These are phyloP conservation scores for Plenodomus biglobosus DNA, from an alignment of 2,329 filamentous ascomycete species.

Conservation along the genomic window DNA sequence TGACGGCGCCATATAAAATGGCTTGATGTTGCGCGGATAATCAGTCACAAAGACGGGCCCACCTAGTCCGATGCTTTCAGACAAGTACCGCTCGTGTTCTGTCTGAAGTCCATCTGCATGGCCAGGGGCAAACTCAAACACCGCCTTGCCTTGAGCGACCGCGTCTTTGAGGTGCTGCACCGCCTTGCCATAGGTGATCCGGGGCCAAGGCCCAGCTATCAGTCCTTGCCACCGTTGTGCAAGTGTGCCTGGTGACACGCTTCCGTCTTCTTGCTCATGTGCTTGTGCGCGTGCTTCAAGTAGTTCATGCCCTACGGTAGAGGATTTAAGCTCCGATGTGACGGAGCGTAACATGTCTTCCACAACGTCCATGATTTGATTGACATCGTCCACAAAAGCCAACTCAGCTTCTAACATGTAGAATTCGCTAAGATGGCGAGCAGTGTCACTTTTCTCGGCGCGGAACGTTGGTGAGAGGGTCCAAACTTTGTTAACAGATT, in stretches of 20 bases:
- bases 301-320: slow-evolving; percentile 58
- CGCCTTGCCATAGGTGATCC: slow-evolving; percentile 80
- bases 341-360: slow-evolving; percentile 72
- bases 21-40: slow-evolving; percentile 86
- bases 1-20: slow-evolving; percentile 79
- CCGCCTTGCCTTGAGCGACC: slow-evolving; percentile 49
- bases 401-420: slow-evolving; percentile 97
- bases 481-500: slow-evolving; percentile 89
- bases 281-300: slow-evolving; percentile 49
- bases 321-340: slow-evolving; percentile 53
- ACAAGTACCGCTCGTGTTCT: slow-evolving; percentile 90
- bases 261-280: slow-evolving; percentile 38
- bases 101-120: slow-evolving; percentile 79
- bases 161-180: slow-evolving; percentile 67
- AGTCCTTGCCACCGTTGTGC: slow-evolving; percentile 73
- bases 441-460: slow-evolving; percentile 81
- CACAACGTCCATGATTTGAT: slow-evolving; percentile 73
- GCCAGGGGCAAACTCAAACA: slow-evolving; percentile 67
- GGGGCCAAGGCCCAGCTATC: slow-evolving; percentile 72
- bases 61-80: slow-evolving; percentile 63
- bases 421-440: slow-evolving; percentile 92
- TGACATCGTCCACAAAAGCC: slow-evolving; percentile 71
- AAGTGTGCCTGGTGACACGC: slow-evolving; percentile 56
- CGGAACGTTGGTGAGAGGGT: slow-evolving; percentile 91
- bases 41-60: slow-evolving; percentile 86